A percentile compares a stretch with the other conserved stretches of the same genome.
These are phyloP conservation scores for Eucalyptus cladocalyx DNA, from an alignment of 345 rosid genomes.

Conservation along the genomic window DNA sequence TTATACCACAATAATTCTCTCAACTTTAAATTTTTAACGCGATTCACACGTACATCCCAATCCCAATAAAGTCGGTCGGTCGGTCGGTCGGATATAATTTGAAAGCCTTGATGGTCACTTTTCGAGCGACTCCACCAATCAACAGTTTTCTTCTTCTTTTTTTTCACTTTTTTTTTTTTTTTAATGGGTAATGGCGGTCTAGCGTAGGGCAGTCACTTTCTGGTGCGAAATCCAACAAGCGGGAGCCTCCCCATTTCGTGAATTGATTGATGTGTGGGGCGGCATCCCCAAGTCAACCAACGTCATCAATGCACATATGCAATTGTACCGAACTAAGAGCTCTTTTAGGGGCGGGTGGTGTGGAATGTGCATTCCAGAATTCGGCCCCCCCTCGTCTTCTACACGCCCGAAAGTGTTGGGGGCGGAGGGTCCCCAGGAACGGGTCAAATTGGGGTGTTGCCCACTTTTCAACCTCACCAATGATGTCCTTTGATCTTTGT, in stretches of 20 bases:
- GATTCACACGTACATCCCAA: fast-evolving
- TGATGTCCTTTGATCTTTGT: not conserved
- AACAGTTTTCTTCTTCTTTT: not conserved
- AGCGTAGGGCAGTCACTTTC: not conserved
- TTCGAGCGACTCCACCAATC: not conserved
- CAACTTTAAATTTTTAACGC: not conserved
- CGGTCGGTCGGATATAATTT: not conserved
- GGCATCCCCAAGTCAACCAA: not conserved
- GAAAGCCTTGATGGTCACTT: not conserved
- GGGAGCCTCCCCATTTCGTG: not conserved
- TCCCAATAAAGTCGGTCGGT: not conserved
- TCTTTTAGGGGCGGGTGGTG: not conserved
- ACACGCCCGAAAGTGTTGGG: not conserved
- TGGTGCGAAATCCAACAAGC: not conserved
- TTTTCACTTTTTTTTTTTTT: not conserved
- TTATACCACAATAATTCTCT: too few species aligned
- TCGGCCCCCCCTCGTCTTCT: not conserved
- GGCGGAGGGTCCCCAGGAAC: not conserved
- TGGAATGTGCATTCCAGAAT: not conserved
- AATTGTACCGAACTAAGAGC: not conserved
- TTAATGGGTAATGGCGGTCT: not conserved
- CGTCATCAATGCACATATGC: not conserved
- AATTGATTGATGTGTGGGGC: not conserved
- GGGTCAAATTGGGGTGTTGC: not conserved
- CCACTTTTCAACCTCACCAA: not conserved